A percentile compares a stretch with the other conserved stretches of the same genome.
Evolutionary conservation across 352 stramenopile species (phyloP).

Genomic region (Phytophthora kernoviae): DNA sequence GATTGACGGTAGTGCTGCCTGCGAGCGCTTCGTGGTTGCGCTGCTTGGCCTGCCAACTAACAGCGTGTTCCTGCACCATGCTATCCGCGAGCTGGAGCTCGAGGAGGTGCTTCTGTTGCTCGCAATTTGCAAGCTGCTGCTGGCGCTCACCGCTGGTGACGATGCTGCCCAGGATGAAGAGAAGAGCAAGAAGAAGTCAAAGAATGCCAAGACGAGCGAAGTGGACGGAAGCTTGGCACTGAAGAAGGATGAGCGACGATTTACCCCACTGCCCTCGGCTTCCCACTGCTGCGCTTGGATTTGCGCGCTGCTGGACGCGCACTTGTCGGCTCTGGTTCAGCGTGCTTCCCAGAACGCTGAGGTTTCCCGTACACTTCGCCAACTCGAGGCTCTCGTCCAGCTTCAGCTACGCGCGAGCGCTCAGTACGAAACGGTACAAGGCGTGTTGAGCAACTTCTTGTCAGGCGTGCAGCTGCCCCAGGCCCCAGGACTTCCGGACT

Average conservation of each 20-base stretch:
- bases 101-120: conserved; percentile 74
- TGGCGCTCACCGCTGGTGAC: conserved; percentile 39
- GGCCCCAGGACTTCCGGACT: conserved; percentile 70
- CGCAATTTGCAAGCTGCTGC: conserved; percentile 68
- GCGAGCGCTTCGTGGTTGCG: conserved; percentile 61
- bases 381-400: conserved; percentile 63
- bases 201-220: conserved; percentile 28
- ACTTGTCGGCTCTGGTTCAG: conserved; percentile 71
- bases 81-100: conserved; percentile 70
- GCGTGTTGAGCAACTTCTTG: conserved; percentile 81
- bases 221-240: conserved; percentile 9
- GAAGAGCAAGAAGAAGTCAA: conserved; percentile 22
- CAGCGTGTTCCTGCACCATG: conserved; percentile 78
- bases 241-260: conserved; percentile 30
- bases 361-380: conserved; percentile 44
- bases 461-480: conserved; percentile 69
- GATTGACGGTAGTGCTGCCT: conserved; percentile 27
- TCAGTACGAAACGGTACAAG: conserved; percentile 71
- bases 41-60: conserved; percentile 69
- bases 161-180: conserved; percentile 13
- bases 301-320: conserved; percentile 71
- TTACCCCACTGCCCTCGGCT: conserved; percentile 41
- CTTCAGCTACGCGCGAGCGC: conserved; percentile 56
- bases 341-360: conserved; percentile 50
- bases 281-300: conserved; percentile 77